Base-by-base conservation (phyloP, 768 basidiomycete genomes). In the Sporobolomyces pararoseus region DNA sequence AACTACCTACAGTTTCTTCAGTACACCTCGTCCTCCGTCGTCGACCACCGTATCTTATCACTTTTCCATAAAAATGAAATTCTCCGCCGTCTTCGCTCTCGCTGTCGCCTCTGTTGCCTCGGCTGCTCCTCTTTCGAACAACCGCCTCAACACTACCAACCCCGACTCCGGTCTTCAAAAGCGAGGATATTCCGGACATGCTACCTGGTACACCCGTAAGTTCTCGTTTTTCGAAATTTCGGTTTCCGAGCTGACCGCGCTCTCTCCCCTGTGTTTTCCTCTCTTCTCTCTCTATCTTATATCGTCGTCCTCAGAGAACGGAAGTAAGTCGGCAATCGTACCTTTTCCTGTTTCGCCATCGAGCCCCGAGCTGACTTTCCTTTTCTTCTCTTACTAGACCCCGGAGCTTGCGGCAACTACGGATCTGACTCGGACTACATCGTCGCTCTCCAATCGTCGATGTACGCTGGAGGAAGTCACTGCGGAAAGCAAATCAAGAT, bases 361-460 rank as follows among this genome's bases (percentile, higher is more conserved):
- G 21, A 6, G 6, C 21, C 21, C 21, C 21, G 13, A 12, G 6
- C 21, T 13, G 46, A 23, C 10, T n/a, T n/a, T n/a, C n/a, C n/a
- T n/a, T n/a, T n/a, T n/a, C n/a, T n/a, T n/a, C n/a, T n/a, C n/a
- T n/a, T n/a, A n/a, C n/a, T n/a, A 17, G 81, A 46, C 46, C 82
- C 89, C 12, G 93, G 93, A 64, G 90, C 90, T 6, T 96, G 94
- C 79, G 94, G 93, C 49, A 73, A 62, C 35, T 75, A 80, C 25
- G 78, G 86, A 82, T 66, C 77, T 2, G 93, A 95, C 80, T 73
- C 17, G 32, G 80, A 75, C 67, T 70, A 77, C 64, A 76, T 82
- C 64, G 78, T 81, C 74, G 82, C 82, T 53, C 80, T 83, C 63
- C 86, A 90, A 78, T 76, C 79, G 47, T 76, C 77, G 47, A 68